Percentiles rank a stretch among this genome's conserved stretches.
Evolutionary conservation across 2,329 filamentous ascomycete species (phyloP).

Genomic region (Fusarium decemcellulare): DNA sequence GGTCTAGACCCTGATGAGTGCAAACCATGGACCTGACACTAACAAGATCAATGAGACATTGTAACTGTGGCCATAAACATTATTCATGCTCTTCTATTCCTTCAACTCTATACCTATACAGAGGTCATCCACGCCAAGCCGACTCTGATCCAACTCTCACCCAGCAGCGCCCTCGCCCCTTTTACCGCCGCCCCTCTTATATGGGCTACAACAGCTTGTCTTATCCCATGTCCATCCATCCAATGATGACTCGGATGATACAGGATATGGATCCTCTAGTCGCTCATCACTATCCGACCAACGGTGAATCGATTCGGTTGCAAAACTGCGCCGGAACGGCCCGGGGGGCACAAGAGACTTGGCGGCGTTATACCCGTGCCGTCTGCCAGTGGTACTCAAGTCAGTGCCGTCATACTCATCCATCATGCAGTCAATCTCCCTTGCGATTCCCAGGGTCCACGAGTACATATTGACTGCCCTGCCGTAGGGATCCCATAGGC

Average conservation of each 20-base stretch:
- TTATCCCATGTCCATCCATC: too few relatives aligned
- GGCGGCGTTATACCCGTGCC: not conserved
- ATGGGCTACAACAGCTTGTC: not conserved
- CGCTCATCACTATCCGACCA: too few relatives aligned
- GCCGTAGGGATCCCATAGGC: slow-evolving; percentile 46
- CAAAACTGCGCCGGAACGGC: too few relatives aligned
- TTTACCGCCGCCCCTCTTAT: not conserved
- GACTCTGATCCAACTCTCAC: not conserved
- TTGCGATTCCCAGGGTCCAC: slow-evolving; percentile 48
- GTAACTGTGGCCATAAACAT: not conserved
- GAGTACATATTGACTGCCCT: slow-evolving; percentile 39
- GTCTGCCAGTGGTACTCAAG: slow-evolving; percentile 41
- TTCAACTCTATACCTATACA: slow-evolving; percentile 3
- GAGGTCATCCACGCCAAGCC: not conserved
- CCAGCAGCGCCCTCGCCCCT: not conserved
- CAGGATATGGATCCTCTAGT: too few relatives aligned
- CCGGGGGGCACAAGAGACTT: not conserved
- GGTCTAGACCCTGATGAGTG: not conserved
- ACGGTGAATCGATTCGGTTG: too few relatives aligned
- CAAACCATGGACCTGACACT: too few relatives aligned
- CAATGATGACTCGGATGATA: too few relatives aligned
- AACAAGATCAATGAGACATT: not conserved
- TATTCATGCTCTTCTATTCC: not conserved
- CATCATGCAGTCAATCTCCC: slow-evolving; percentile 47
- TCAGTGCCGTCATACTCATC: slow-evolving; percentile 30